Conservation (phyloP, 2,329 filamentous ascomycete species). For the Xylariomycetidae sp. region DNA sequence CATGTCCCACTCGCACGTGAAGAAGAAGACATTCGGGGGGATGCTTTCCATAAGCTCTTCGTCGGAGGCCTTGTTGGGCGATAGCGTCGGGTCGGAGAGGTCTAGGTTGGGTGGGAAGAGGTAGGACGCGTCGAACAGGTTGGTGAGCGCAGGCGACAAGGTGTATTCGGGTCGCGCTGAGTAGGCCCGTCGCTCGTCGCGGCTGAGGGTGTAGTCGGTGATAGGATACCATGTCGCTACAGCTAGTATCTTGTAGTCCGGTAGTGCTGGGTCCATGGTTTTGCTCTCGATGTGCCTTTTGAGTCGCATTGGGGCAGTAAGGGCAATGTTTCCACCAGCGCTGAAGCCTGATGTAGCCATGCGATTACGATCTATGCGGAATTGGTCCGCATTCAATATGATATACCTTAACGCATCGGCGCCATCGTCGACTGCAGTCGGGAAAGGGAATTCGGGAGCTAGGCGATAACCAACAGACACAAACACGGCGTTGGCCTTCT, state of each 20-base stretch:
- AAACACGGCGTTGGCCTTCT: slow-evolving; percentile 49
- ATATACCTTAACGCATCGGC: slow-evolving; percentile 60
- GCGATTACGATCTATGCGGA: slow-evolving; percentile 49
- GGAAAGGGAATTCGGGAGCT: slow-evolving; percentile 59
- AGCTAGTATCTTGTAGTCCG: slow-evolving; percentile 42
- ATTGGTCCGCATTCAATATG: slow-evolving; percentile 46
- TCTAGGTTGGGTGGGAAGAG: slow-evolving; percentile 46
- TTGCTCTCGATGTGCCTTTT: slow-evolving; percentile 23
- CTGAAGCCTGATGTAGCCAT: slow-evolving; percentile 60
- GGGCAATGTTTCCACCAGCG: slow-evolving; percentile 51
- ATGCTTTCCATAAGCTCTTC: slow-evolving; percentile 39
- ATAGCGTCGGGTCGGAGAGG: slow-evolving; percentile 48
- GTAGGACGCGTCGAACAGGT: slow-evolving; percentile 59
- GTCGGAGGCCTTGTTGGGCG: slow-evolving; percentile 50
- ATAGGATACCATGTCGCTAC: slow-evolving; percentile 57
- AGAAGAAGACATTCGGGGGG: slow-evolving; percentile 49
- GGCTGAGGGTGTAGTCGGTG: slow-evolving; percentile 53
- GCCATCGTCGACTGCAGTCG: slow-evolving; percentile 58
- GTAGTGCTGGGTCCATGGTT: slow-evolving; percentile 21
- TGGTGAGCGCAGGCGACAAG: slow-evolving; percentile 50
- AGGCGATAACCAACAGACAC: slow-evolving; percentile 64
- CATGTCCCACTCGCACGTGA: slow-evolving; percentile 62
- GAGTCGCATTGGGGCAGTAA: slow-evolving; percentile 36
- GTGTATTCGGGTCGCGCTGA: slow-evolving; percentile 52
- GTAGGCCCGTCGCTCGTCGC: slow-evolving; percentile 48